Evolutionary conservation across 2,329 filamentous ascomycete species (phyloP).

Genomic region (Coniochaeta sp.): DNA sequence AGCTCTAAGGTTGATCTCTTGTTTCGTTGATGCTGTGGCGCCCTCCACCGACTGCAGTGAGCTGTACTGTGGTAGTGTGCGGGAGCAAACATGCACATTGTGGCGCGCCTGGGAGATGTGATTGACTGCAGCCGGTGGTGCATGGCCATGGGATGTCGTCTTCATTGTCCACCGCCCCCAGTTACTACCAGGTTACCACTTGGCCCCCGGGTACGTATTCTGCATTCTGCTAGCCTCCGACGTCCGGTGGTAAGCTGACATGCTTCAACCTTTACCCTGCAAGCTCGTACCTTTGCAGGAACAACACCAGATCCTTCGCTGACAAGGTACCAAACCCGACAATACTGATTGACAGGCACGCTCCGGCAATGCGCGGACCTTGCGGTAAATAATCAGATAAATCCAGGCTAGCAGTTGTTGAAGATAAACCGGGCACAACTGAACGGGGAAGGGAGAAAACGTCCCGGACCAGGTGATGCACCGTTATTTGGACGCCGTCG

Average conservation of each 20-base stretch:
- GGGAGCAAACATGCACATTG: not conserved
- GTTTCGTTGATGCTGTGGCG: not conserved
- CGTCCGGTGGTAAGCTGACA: slow-evolving; percentile 2
- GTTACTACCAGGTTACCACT: too few relatives aligned
- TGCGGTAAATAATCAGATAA: too few relatives aligned
- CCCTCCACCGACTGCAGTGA: not conserved
- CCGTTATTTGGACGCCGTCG: too few relatives aligned
- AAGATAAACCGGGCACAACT: too few relatives aligned
- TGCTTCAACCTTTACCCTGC: not conserved
- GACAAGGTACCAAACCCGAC: not conserved
- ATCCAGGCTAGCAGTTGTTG: too few relatives aligned
- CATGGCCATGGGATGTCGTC: not conserved
- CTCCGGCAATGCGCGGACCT: too few relatives aligned
- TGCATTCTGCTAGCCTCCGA: not conserved
- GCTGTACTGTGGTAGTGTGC: too few relatives aligned
- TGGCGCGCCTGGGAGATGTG: not conserved
- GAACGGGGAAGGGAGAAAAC: too few relatives aligned
- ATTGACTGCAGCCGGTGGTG: not conserved
- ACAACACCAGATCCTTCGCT: not conserved
- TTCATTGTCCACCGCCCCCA: too few relatives aligned
- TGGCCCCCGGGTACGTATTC: too few relatives aligned
- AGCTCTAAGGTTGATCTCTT: not conserved
- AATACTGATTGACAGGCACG: not conserved
- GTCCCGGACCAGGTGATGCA: too few relatives aligned
- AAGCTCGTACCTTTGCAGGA: too few relatives aligned